A percentile compares a stretch with the other conserved stretches of the same genome.
phyloP scores from a whole-genome alignment of 2,329 filamentous ascomycete species.

The Macroventuria anomochaeta region DNA sequence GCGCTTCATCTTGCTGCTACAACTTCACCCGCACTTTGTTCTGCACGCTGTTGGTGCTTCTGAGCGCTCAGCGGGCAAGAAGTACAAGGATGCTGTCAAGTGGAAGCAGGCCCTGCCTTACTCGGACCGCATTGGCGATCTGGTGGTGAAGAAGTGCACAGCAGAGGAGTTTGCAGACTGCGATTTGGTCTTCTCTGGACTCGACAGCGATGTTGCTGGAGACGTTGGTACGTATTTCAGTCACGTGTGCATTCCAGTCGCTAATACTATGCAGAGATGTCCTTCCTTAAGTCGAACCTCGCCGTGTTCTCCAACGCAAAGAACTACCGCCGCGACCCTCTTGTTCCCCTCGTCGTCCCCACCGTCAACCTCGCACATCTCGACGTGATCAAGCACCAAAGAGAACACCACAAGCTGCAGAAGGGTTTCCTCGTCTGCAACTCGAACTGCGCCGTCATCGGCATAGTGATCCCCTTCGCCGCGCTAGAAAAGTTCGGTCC shows the following conservation, averaged over 20 bases:
- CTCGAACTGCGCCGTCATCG: slow-evolving; percentile 97
- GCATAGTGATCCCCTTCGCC: slow-evolving; percentile 91
- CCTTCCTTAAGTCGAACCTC: slow-evolving; percentile 85
- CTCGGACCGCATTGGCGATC: slow-evolving; percentile 73
- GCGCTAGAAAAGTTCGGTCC: slow-evolving; percentile 85
- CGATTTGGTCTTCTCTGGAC: slow-evolving; percentile 89
- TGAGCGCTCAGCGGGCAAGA: slow-evolving; percentile 86
- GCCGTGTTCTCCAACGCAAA: slow-evolving; percentile 97
- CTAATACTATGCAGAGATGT: slow-evolving; percentile 66
- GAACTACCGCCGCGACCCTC: slow-evolving; percentile 89
- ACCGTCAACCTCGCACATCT: slow-evolving; percentile 92
- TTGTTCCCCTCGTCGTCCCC: slow-evolving; percentile 91
- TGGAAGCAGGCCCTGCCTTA: slow-evolving; percentile 94
- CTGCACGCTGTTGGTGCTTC: slow-evolving; percentile 91
- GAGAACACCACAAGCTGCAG: slow-evolving; percentile 71
- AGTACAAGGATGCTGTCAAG: slow-evolving; percentile 89
- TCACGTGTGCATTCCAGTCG: too few relatives aligned
- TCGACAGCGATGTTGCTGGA: slow-evolving; percentile 91
- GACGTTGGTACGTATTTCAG: slow-evolving; percentile 73
- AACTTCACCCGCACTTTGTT: slow-evolving; percentile 83
- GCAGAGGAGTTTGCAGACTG: slow-evolving; percentile 85
- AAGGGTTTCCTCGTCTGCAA: slow-evolving; percentile 97
- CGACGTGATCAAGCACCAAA: slow-evolving; percentile 87
- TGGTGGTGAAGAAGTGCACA: slow-evolving; percentile 85
- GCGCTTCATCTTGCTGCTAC: slow-evolving; percentile 91